These are phyloP conservation scores for Trichoderma pleuroti DNA, from an alignment of 2,329 filamentous ascomycete species.

Conservation along the genomic window DNA sequence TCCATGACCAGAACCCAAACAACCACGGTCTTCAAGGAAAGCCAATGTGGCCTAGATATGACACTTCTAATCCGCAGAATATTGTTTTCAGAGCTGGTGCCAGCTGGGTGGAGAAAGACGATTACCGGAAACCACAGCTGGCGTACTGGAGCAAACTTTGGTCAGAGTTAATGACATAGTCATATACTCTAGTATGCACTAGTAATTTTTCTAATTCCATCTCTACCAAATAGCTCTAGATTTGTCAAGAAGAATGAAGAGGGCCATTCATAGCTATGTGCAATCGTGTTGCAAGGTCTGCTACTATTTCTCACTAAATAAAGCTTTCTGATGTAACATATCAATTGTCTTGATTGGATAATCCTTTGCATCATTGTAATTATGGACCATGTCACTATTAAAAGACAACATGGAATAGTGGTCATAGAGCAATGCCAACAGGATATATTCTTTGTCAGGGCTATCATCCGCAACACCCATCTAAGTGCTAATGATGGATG, in stretches of 20 bases:
- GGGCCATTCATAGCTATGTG: neutral
- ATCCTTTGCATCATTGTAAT: neutral
- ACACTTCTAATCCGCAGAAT: neutral
- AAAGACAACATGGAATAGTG: neutral
- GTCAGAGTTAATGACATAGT: constrained; percentile 11
- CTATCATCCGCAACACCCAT: neutral
- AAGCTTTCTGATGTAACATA: neutral
- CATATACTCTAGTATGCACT: neutral
- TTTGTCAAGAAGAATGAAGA: neutral
- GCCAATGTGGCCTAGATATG: constrained; percentile 1
- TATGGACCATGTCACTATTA: neutral
- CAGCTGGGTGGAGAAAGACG: constrained; percentile 3
- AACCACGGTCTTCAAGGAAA: constrained; percentile 3
- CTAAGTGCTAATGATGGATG: neutral
- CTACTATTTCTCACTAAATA: neutral
- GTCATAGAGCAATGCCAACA: neutral
- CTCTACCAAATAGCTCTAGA: neutral
- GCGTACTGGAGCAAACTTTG: constrained; percentile 7
- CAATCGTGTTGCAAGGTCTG: neutral
- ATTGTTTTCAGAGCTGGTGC: constrained; percentile 10
- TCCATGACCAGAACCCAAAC: constrained; percentile 8
- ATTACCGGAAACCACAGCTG: constrained; percentile 1
- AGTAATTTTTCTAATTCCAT: neutral
- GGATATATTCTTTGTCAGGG: neutral
- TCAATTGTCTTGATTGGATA: neutral